Conservation (phyloP, 2,329 filamentous ascomycete species). For the Aspergillus eucalypticola region DNA sequence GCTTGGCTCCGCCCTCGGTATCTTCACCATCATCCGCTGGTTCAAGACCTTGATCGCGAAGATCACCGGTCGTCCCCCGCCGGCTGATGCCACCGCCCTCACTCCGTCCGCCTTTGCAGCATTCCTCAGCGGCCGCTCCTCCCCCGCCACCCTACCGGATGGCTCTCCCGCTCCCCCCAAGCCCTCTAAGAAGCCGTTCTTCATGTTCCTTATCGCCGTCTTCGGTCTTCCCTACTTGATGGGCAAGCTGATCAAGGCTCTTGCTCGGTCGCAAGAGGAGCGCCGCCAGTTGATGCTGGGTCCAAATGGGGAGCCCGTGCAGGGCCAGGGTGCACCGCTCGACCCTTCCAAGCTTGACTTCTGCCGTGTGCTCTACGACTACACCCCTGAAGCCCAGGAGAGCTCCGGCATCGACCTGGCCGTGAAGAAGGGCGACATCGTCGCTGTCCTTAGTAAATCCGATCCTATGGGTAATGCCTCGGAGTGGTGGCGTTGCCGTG, state of each 20-base stretch:
- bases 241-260: conserved; percentile 86
- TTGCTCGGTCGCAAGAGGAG: conserved; percentile 82
- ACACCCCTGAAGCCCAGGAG: conserved; percentile 70
- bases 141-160: conserved; percentile 57
- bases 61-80: conserved; percentile 84
- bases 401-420: conserved; percentile 78
- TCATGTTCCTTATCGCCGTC: conserved; percentile 92
- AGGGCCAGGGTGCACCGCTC: conserved; percentile 50
- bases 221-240: conserved; percentile 96
- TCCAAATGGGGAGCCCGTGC: conserved; percentile 47
- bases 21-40: conserved; percentile 96
- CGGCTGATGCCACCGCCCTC: conserved; percentile 80
- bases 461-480: conserved; percentile 89
- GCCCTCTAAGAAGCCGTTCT: conserved; percentile 89
- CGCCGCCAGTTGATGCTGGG: conserved; percentile 55
- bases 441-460: conserved; percentile 88
- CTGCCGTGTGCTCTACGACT: conserved; percentile 92
- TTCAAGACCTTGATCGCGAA: conserved; percentile 88
- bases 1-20: conserved; percentile 87
- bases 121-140: conserved; percentile 70
- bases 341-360: conserved; percentile 94
- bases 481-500: conserved; percentile 96
- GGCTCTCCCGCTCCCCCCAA: conserved; percentile 67
- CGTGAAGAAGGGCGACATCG: conserved; percentile 91
- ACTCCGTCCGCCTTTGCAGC: conserved; percentile 88